Evolutionary conservation across 331 rosid species (phyloP).

Genomic region (Stylosanthes scabra): DNA sequence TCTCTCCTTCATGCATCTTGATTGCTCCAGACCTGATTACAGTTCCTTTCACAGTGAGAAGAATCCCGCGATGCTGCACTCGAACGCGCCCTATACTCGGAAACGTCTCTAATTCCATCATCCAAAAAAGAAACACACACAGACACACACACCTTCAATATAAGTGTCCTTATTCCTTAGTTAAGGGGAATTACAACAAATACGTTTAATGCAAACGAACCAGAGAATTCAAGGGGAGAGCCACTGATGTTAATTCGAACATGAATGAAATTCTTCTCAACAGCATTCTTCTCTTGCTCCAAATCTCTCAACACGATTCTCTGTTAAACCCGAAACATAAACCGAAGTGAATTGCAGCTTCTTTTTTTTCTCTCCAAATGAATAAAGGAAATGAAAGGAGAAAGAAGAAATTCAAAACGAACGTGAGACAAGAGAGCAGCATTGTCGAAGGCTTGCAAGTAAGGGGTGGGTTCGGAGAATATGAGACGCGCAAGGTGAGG

Average conservation of each 20-base stretch:
- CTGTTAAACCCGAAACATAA: slow-evolving; percentile 50
- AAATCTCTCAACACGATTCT: slow-evolving; percentile 58
- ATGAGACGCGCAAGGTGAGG: slow-evolving; percentile 66
- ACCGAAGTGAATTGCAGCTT: slow-evolving; percentile 27
- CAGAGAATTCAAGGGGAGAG: slow-evolving; percentile 84
- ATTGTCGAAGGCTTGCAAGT: slow-evolving; percentile 66
- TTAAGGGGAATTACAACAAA: slow-evolving; percentile 17
- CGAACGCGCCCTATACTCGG: slow-evolving; percentile 88
- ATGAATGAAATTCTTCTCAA: slow-evolving; percentile 69
- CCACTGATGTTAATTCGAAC: slow-evolving; percentile 75
- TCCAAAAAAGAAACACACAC: no score
- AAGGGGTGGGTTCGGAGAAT: slow-evolving; percentile 64
- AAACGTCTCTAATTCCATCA: slow-evolving; percentile 66
- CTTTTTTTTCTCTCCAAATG: neutral
- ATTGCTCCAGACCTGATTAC: slow-evolving; percentile 86
- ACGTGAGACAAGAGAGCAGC: slow-evolving; percentile 91
- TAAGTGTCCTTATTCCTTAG: slow-evolving; percentile 2
- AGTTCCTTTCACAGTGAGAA: slow-evolving; percentile 92
- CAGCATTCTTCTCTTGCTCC: slow-evolving; percentile 41
- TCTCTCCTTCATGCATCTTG: slow-evolving; percentile 98
- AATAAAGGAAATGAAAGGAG: neutral
- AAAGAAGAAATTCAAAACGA: neutral
- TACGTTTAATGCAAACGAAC: slow-evolving; percentile 48
- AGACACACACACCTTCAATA: no score
- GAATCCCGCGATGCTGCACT: slow-evolving; percentile 86